A percentile compares a stretch with the other conserved stretches of the same genome.
Evolutionary conservation across 768 basidiomycete genomes (phyloP).

Genomic region (Boletus sp.): DNA sequence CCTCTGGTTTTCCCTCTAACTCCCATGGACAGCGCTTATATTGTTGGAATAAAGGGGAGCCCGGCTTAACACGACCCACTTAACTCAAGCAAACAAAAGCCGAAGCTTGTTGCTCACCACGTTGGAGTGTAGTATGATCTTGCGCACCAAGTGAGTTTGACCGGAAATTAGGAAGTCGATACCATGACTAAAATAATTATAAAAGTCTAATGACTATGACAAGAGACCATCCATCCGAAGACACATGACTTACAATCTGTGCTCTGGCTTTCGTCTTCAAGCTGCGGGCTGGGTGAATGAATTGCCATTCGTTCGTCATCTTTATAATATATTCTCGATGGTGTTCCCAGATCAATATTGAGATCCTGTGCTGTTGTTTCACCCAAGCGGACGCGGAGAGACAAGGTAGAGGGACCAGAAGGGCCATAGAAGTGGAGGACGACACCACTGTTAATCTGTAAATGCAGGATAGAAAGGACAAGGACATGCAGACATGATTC

Average conservation of each 20-base stretch:
- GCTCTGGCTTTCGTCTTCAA: slow-evolving; percentile 46
- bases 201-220: slow-evolving; percentile 60
- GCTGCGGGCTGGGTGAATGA: slow-evolving; percentile 49
- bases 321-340: slow-evolving; percentile 75
- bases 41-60: slow-evolving; percentile 83
- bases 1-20: slow-evolving; percentile 74
- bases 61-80: slow-evolving; percentile 51
- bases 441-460: slow-evolving; percentile 71
- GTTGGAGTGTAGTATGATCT: slow-evolving; percentile 86
- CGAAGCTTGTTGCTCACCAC: slow-evolving; percentile 50
- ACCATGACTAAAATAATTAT: slow-evolving; percentile 91
- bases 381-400: slow-evolving; percentile 62
- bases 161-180: slow-evolving; percentile 82
- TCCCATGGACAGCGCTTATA: slow-evolving; percentile 94
- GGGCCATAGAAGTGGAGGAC: slow-evolving; percentile 64
- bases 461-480: neutral
- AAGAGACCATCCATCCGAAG: neutral
- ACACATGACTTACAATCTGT: slow-evolving; percentile 44
- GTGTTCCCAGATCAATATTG: slow-evolving; percentile 72
- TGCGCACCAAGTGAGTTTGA: slow-evolving; percentile 67
- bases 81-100: neutral
- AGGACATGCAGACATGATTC: neutral
- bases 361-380: slow-evolving; percentile 83
- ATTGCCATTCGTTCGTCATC: slow-evolving; percentile 89
- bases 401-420: slow-evolving; percentile 32